Evolutionary conservation across 345 rosid genomes (phyloP).

Genomic region (Populus pruinosa): DNA sequence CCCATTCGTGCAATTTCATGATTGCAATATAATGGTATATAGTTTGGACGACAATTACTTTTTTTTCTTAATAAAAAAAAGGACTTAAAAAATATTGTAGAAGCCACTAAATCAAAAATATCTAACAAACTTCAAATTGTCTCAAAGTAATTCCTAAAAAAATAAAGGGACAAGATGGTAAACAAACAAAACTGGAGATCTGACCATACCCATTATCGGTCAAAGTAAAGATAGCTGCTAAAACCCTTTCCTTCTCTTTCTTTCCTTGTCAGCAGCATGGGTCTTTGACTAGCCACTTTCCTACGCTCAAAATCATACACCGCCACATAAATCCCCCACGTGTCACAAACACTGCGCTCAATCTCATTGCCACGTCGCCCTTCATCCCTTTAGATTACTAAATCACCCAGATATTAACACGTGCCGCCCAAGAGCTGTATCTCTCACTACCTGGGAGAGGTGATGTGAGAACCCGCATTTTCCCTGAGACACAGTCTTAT

Average conservation of each 20-base stretch:
- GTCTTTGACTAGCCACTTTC: constrained; percentile 46
- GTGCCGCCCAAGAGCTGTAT: background rate
- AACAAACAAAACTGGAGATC: constrained; percentile 13
- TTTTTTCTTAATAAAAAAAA: no score
- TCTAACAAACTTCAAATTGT: no score
- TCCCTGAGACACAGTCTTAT: background rate
- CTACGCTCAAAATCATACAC: background rate
- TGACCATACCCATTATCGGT: constrained; percentile 39
- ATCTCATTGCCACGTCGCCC: background rate
- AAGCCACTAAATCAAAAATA: background rate
- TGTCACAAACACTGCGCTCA: background rate
- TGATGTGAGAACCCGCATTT: background rate
- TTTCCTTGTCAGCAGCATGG: constrained; percentile 44
- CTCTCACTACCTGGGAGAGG: background rate
- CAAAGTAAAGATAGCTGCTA: constrained; percentile 39
- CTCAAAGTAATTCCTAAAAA: background rate
- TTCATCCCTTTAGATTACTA: background rate
- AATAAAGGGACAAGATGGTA: constrained; percentile 9
- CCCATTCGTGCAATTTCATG: no score
- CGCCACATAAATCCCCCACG: constrained; percentile 19
- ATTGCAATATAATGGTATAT: no score
- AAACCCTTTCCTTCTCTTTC: constrained; percentile 13
- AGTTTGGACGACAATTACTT: no score
- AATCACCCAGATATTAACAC: background rate
- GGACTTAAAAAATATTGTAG: no score